phyloP scores from a whole-genome alignment of 306 rosid species.

The Rosa persica region DNA sequence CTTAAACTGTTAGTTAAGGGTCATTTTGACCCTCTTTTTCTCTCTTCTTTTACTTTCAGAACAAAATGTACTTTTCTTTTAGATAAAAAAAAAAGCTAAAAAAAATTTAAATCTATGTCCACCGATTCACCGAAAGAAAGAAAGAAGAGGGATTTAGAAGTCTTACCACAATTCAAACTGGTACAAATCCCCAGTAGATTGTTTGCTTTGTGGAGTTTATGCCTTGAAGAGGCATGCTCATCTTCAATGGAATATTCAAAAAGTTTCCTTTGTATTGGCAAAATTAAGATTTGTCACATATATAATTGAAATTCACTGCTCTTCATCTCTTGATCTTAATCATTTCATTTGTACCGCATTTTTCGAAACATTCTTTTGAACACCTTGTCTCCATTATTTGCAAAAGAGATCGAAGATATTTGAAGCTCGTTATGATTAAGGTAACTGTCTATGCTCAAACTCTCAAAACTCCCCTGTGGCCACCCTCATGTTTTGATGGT shows the following conservation, averaged over 20 bases:
- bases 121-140: background rate
- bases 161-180: background rate
- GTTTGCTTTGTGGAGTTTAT: background rate
- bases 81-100: background rate
- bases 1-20: constrained; percentile 1
- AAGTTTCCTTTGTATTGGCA: background rate
- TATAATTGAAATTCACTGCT: background rate
- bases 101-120: background rate
- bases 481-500: too few species aligned
- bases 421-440: too few species aligned
- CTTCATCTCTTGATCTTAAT: too few species aligned
- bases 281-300: background rate
- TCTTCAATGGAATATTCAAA: background rate
- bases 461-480: too few species aligned
- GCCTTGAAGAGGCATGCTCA: background rate
- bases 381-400: too few species aligned
- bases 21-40: constrained; percentile 5
- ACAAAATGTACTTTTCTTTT: background rate
- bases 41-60: background rate
- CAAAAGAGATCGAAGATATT: too few species aligned
- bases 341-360: too few species aligned
- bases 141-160: background rate
- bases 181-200: background rate
- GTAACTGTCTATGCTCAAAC: too few species aligned
- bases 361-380: too few species aligned